Base-by-base conservation (phyloP, 352 stramenopile genomes). In the Globisporangium okanoganense region DNA sequence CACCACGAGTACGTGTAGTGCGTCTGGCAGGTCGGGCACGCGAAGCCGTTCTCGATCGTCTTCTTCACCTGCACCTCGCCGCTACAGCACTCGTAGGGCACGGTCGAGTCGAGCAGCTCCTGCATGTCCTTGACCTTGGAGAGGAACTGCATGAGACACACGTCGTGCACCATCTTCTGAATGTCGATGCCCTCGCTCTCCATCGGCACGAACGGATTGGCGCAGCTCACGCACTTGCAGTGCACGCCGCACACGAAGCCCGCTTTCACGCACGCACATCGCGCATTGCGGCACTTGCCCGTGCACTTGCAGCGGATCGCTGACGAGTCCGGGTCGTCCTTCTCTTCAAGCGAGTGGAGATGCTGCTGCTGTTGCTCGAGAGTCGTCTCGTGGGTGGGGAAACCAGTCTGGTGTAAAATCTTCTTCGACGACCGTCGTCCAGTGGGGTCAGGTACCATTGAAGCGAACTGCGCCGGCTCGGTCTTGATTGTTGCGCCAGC, bases 121-220 rank as follows among this genome's bases (percentile, higher is more conserved):
- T 87, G 69, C 84, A 94, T 94, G 58, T 88, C 78, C 61, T 91
- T 91, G 53, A 94, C 76, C 61, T 91, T 91, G 12, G 82, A 92
- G 1, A 94, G 67, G 40, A 82, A 85, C 59, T 94, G 84, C 81
- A 94, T 94, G 43, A 94, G 65, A 53, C 84, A 94, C 20, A 88
- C 68, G 57, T 94, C 84, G 10, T 65, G 53, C 18, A 87, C 73
- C 79, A 92, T 87, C 58, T 73, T 73, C 48, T 78, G 67, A 48
- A 88, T 85, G 49, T 85, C 70, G 44, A 94, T 92, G 25, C 84
- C 82, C 40, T 82, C 79, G 13, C 65, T 68, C 16, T 70, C 67
- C 84, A 94, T 92, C 3, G 84, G 79, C 25, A 87, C 75, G 35
- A 94, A 94, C 33, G 84, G 84, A 52, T 94, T 94, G 16, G 80